Base-by-base conservation (phyloP, 495 filamentous ascomycete species). In the Achaetomiella virescens region DNA sequence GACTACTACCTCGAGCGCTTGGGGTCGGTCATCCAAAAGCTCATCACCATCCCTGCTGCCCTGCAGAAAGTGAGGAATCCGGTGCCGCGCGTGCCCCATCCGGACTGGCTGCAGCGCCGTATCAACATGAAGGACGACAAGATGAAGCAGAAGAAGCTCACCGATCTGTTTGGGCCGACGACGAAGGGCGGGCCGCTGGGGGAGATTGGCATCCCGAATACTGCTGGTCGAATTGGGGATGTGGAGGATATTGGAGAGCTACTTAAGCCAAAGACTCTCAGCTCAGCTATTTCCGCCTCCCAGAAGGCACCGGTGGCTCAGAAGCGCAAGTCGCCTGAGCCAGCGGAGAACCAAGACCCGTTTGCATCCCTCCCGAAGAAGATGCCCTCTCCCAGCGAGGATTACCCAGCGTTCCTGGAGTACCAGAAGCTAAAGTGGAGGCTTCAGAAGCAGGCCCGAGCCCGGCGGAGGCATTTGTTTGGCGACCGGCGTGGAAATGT, bases 371-470 rank as follows among this genome's bases (percentile, higher is more conserved):
- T 99, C 5, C 93, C 93, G 0, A 80, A 86, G 33, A 80, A 78
- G 48, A 97, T 97, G 89, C 95, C 93, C 18, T 80, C 78, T 9
- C 89, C 91, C 22, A 84, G 83, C 0, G 85, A 93, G 40, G 89
- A 99, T 70, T 99, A 99, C 56, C 72, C 80, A 21, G 90, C 83
- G 0, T 99, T 96, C 75, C 72, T 99, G 44, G 79, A 86, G 66
- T 99, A 99, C 64, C 93, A 99, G 66, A 99, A 99, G 71, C 83
- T 90, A 72, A 99, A 99, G 68, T 99, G 93, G 93, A 96, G 90
- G 72, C 88, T 99, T 25, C 93, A 99, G 68, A 95, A 89, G 64
- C 89, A 96, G 69, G 91, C 93, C 38, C 82, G 92, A 38, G 79
- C 86, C 62, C 86, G 93, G 11, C 81, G 93, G 43, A 82, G 91